phyloP scores from a whole-genome alignment of 139 green algal genomes.

The Picochlorum sp. region DNA sequence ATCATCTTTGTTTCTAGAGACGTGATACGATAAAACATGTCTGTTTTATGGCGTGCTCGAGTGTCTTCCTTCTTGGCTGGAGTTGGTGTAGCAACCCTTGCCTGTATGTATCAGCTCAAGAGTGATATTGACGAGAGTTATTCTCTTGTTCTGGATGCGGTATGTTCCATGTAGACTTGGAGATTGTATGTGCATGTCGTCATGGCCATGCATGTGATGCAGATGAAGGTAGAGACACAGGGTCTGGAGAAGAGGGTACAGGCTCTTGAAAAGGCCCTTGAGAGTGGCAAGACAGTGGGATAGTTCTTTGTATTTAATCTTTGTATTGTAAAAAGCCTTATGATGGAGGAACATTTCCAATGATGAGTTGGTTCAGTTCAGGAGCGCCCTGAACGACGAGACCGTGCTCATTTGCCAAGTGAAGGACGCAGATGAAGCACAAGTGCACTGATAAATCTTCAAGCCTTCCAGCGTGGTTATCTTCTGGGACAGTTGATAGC shows the following conservation, averaged over 20 bases:
- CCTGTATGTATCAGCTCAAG: slow-evolving; percentile 26
- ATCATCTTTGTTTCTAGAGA: neutral
- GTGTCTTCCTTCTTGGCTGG: slow-evolving; percentile 27
- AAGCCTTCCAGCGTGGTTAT: slow-evolving; percentile 35
- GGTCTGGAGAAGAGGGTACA: no score
- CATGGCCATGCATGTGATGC: no score
- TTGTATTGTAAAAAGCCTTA: neutral
- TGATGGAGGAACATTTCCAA: neutral
- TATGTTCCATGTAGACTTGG: neutral
- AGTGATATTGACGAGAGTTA: slow-evolving; percentile 24
- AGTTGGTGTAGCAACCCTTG: slow-evolving; percentile 17
- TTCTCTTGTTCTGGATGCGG: slow-evolving; percentile 15
- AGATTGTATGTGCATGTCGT: no score
- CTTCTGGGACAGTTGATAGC: slow-evolving; percentile 38
- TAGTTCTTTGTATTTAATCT: neutral
- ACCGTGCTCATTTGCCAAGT: slow-evolving; percentile 90
- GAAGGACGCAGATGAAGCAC: slow-evolving; percentile 96
- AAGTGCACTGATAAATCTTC: slow-evolving; percentile 84
- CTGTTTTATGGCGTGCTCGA: slow-evolving; percentile 21
- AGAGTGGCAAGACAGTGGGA: neutral
- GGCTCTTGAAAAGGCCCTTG: no score
- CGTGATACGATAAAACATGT: slow-evolving; percentile 11
- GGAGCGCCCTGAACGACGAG: slow-evolving; percentile 37
- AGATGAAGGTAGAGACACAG: no score
- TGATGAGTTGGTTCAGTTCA: slow-evolving; percentile 15